A percentile compares a stretch with the other conserved stretches of the same genome.
These are phyloP conservation scores for Taxawa tesnikishii DNA, from an alignment of 2,329 filamentous ascomycete species.

Conservation along the genomic window DNA sequence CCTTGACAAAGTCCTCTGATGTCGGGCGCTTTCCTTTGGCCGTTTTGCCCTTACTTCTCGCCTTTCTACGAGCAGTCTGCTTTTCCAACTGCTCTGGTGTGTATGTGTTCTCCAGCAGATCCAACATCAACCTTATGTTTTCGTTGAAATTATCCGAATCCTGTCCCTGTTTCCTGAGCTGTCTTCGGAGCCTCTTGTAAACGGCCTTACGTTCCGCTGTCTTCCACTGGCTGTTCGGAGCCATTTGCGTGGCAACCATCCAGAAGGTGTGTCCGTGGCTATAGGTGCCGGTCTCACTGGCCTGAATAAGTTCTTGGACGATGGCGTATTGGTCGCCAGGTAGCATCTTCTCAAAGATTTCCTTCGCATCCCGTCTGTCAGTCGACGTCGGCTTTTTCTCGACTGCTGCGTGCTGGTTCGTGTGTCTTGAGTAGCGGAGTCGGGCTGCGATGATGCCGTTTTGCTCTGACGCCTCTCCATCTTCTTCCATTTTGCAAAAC, in stretches of 20 bases:
- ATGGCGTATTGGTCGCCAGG: conserved; percentile 8
- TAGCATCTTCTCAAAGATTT: conserved; percentile 5
- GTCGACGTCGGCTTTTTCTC: conserved; percentile 1
- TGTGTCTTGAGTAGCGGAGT: conserved; percentile 2
- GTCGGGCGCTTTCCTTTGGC: not conserved
- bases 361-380: conserved; percentile 1
- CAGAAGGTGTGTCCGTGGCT: conserved; percentile 5
- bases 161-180: not conserved
- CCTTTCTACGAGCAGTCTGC: not conserved
- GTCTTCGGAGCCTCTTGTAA: conserved; percentile 1
- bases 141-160: not conserved
- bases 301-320: conserved; percentile 5
- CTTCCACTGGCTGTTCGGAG: conserved; percentile 1
- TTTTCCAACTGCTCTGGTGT: not conserved
- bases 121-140: conserved; percentile 2
- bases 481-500: conserved; percentile 53
- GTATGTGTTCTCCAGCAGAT: not conserved
- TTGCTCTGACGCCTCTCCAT: conserved; percentile 24
- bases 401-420: not conserved
- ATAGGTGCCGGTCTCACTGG: conserved; percentile 1
- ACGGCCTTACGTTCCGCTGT: conserved; percentile 5
- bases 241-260: conserved; percentile 2
- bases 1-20: not conserved
- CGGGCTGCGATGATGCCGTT: conserved; percentile 1
- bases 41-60: not conserved